Evolutionary conservation across 2,329 filamentous ascomycete species (phyloP).

Genomic region (Cercospora sesami): DNA sequence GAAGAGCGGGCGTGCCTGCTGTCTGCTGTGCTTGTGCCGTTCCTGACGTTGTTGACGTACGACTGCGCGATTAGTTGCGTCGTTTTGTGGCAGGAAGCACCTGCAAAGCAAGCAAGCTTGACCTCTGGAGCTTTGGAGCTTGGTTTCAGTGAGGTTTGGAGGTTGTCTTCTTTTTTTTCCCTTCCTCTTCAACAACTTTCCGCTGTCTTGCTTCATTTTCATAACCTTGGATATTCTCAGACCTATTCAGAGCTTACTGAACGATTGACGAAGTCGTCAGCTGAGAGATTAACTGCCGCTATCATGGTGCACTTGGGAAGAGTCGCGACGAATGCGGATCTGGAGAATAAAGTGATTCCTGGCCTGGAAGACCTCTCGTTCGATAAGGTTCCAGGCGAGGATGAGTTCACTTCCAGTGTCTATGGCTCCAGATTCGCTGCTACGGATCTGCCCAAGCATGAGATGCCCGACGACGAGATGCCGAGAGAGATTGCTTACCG

Average conservation of each 20-base stretch:
- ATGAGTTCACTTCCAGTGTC: slow-evolving; percentile 72
- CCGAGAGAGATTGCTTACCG: slow-evolving; percentile 89
- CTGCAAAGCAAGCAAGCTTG: not conserved
- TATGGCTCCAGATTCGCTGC: slow-evolving; percentile 85
- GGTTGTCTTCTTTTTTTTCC: not conserved
- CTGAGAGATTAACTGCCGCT: slow-evolving; percentile 6
- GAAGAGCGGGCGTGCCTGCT: not conserved
- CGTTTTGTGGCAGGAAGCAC: not conserved
- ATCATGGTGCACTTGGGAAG: slow-evolving; percentile 41
- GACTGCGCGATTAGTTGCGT: not conserved
- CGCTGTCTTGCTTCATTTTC: not conserved
- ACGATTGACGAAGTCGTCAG: not conserved
- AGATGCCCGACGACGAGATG: slow-evolving; percentile 91
- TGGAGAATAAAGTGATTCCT: slow-evolving; percentile 43
- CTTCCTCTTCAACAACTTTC: not conserved
- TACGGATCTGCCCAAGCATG: slow-evolving; percentile 74
- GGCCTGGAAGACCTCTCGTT: slow-evolving; percentile 52
- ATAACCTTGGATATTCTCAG: not conserved
- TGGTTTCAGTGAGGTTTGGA: not conserved
- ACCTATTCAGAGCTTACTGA: not conserved
- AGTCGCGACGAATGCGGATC: slow-evolving; percentile 37
- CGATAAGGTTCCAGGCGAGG: slow-evolving; percentile 46
- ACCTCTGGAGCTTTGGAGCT: not conserved
- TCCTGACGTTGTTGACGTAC: slow-evolving; percentile 7
- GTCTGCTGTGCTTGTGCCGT: not conserved